Percentiles rank a stretch among this genome's conserved stretches.
Conservation (phyloP, 352 stramenopile species). For the Pythium apleroticum region DNA sequence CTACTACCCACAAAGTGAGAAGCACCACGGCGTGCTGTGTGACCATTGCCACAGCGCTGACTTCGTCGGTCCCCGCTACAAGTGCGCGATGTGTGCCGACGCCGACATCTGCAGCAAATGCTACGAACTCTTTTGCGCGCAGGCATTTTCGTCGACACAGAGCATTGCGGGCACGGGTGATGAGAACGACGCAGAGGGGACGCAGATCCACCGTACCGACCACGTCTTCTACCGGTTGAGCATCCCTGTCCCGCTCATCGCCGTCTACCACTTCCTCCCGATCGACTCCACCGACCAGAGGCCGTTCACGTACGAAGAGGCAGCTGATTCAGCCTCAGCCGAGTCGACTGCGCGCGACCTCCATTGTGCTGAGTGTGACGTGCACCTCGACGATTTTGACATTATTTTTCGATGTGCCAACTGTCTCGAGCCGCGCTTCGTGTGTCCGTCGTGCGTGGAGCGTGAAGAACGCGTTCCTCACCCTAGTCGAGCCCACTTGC, state of each 20-base stretch:
- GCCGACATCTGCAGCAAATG: conserved; percentile 70
- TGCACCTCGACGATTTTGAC: conserved; percentile 28
- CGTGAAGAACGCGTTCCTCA: conserved; percentile 51
- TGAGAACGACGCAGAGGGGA: background rate
- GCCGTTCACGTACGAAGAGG: conserved; percentile 29
- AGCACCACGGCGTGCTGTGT: conserved; percentile 69
- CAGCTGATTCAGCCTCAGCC: conserved; percentile 9
- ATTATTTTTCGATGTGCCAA: conserved; percentile 69
- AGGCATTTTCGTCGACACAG: conserved; percentile 15
- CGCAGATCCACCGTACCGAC: conserved; percentile 36
- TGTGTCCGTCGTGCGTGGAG: conserved; percentile 47
- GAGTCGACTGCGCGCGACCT: conserved; percentile 8
- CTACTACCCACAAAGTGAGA: conserved; percentile 55
- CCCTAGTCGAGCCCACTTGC: conserved; percentile 51
- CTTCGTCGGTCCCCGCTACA: conserved; percentile 60
- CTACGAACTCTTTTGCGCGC: conserved; percentile 44
- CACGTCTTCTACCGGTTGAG: conserved; percentile 69
- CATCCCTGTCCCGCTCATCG: conserved; percentile 64
- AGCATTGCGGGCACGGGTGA: background rate
- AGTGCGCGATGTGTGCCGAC: conserved; percentile 69
- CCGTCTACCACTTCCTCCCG: conserved; percentile 48
- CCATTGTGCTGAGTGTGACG: conserved; percentile 12
- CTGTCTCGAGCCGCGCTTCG: conserved; percentile 46
- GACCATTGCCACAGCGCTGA: conserved; percentile 65
- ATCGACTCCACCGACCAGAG: conserved; percentile 25